phyloP scores from a whole-genome alignment of 768 basidiomycete genomes.

The Leccinum arenicola region DNA sequence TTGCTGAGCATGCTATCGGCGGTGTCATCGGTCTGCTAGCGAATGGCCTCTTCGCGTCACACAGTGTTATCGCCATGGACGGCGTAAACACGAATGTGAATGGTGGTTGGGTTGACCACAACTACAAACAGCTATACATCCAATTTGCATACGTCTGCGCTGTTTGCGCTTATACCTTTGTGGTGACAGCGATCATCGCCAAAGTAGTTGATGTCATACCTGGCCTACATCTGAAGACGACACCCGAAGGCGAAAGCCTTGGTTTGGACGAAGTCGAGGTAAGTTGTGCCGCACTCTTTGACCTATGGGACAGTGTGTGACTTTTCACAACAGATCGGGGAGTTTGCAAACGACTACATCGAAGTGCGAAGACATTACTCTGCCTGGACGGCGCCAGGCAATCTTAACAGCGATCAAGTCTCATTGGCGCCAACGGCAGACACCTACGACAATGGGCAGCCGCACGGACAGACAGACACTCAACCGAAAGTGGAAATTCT shows the following conservation, averaged over 20 bases:
- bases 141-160: constrained; percentile 68
- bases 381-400: constrained; percentile 43
- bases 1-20: constrained; percentile 87
- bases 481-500: neutral
- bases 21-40: constrained; percentile 72
- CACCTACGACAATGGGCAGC: constrained; percentile 32
- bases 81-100: constrained; percentile 51
- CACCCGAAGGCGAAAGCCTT: constrained; percentile 53
- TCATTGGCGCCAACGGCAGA: constrained; percentile 12
- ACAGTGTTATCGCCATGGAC: constrained; percentile 62
- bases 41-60: constrained; percentile 75
- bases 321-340: constrained; percentile 48
- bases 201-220: constrained; percentile 57
- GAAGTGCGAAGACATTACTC: constrained; percentile 65
- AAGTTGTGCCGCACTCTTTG: constrained; percentile 12
- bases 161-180: constrained; percentile 56
- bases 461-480: constrained; percentile 37
- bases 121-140: constrained; percentile 79
- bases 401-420: constrained; percentile 5
- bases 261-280: constrained; percentile 77
- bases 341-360: constrained; percentile 68
- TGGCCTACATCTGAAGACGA: constrained; percentile 52
- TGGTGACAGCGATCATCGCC: constrained; percentile 58
- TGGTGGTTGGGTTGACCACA: constrained; percentile 73
- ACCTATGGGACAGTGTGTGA: neutral